Evolutionary conservation across 2,329 filamentous ascomycete species (phyloP).

Genomic region (Pseudopyrenochaeta lycopersici): DNA sequence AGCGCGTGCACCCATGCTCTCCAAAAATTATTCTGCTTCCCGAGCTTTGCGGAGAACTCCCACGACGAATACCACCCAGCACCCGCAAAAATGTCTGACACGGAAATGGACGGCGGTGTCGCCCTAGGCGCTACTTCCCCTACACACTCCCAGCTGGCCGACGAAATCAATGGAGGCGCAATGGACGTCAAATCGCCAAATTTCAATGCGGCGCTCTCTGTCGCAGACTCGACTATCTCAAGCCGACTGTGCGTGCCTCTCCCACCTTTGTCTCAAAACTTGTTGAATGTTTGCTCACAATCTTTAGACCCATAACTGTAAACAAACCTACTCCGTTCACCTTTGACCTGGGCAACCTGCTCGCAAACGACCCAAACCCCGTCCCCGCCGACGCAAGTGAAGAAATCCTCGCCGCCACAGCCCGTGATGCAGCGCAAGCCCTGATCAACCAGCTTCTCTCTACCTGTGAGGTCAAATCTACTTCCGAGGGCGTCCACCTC

Average conservation of each 20-base stretch:
- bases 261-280: constrained; percentile 4
- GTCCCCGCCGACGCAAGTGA: constrained; percentile 70
- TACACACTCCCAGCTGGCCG: constrained; percentile 38
- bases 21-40: constrained; percentile 27
- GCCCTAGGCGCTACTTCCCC: constrained; percentile 26
- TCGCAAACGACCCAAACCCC: constrained; percentile 88
- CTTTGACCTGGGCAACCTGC: constrained; percentile 88
- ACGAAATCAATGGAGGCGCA: constrained; percentile 41
- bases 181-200: constrained; percentile 41
- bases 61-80: neutral
- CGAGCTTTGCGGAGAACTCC: constrained; percentile 5
- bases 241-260: constrained; percentile 39
- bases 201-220: constrained; percentile 34
- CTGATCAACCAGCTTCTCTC: constrained; percentile 95
- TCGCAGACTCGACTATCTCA: constrained; percentile 44
- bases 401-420: constrained; percentile 73
- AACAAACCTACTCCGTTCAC: constrained; percentile 88
- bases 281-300: constrained; percentile 12
- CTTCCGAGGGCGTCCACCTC: constrained; percentile 76
- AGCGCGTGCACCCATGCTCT: constrained; percentile 19
- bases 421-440: constrained; percentile 89
- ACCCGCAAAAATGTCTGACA: constrained; percentile 32
- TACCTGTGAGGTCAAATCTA: constrained; percentile 80
- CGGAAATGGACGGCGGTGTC: constrained; percentile 43
- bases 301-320: constrained; percentile 43